These are phyloP conservation scores for Eremochloa ophiuroides DNA, from an alignment of 176 grass and related monocot genomes.

Conservation along the genomic window DNA sequence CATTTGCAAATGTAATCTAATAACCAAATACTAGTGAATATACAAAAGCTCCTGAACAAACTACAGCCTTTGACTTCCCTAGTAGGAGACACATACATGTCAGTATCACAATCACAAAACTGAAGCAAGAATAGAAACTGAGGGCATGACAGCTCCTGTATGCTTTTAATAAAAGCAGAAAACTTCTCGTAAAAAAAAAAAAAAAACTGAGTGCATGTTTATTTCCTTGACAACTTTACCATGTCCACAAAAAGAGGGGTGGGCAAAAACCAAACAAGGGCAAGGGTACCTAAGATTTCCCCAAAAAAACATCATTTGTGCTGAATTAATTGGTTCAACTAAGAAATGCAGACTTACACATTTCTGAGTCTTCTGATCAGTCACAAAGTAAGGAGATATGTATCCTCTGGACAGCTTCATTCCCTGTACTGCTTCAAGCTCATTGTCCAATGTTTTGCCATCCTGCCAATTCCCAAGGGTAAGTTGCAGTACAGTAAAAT, in stretches of 20 bases:
- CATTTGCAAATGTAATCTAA: not conserved
- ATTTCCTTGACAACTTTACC: not conserved
- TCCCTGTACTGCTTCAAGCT: constrained; percentile 81
- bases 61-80: not conserved
- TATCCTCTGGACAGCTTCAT: constrained; percentile 95
- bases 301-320: not conserved
- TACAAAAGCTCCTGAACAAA: constrained; percentile 9
- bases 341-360: constrained; percentile 59
- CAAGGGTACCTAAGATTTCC: not conserved
- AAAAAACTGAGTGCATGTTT: not conserved
- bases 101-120: not conserved
- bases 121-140: not conserved
- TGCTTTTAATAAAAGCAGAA: not conserved
- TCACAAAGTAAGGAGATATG: constrained; percentile 96
- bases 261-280: not conserved
- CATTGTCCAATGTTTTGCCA: constrained; percentile 83
- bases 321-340: not conserved
- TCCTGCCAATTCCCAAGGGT: constrained; percentile 44
- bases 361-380: constrained; percentile 90
- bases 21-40: not conserved
- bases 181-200: not conserved
- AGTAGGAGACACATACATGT: not conserved
- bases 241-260: not conserved
- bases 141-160: not conserved
- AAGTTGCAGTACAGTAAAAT: constrained; percentile 3